Base-by-base conservation (phyloP, 345 rosid genomes). In the Balakata baccata region DNA sequence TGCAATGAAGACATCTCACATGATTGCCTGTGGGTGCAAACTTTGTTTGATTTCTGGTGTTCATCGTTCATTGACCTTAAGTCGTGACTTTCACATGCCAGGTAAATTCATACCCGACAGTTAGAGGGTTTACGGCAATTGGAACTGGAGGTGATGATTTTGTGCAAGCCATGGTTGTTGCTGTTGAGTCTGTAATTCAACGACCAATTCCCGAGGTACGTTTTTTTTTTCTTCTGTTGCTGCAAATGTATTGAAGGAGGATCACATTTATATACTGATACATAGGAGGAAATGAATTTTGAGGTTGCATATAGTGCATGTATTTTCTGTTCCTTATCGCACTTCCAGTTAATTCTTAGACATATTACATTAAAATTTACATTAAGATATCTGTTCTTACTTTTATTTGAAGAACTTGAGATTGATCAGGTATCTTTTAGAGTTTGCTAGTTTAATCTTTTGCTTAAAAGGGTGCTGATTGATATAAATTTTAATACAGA, bases 141-240 rank as follows among this genome's bases (percentile, higher is more conserved):
- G 98, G 97, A 75, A 94, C 97, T 43, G 97, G 98, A 43, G 98
- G 98, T 54, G 93, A 94, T 68, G 98, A 94, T 81, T 94, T 94
- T 84, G 97, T 92, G 73, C 99, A 91, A 71, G 86, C 97, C 47
- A 92, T 95, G 99, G 88, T 95, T 76, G 87, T 95, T 84, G 98
- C 99, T 0, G 97, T 95, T 71, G 99, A 95, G 79, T 95, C 98
- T 77, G 99, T 92, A 62, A 86, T 91, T 79, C 92, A 87, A 77
- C 84, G 86, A 66, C 89, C 90, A 43, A 87, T 95, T 74, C 98
- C 97, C 41, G 86, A 92, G 97, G 99, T 90, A 80, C 37, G 9
- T 62, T 50, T 7, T 58, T 63, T n/a, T 66, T 16, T 9, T 20
- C 34, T 25, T 23, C 3, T 25, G 25, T 29, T 50, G 66, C 54